These are phyloP conservation scores for Fraxinus xanthoxyloides DNA, from an alignment of 305 asterid species.

Conservation along the genomic window DNA sequence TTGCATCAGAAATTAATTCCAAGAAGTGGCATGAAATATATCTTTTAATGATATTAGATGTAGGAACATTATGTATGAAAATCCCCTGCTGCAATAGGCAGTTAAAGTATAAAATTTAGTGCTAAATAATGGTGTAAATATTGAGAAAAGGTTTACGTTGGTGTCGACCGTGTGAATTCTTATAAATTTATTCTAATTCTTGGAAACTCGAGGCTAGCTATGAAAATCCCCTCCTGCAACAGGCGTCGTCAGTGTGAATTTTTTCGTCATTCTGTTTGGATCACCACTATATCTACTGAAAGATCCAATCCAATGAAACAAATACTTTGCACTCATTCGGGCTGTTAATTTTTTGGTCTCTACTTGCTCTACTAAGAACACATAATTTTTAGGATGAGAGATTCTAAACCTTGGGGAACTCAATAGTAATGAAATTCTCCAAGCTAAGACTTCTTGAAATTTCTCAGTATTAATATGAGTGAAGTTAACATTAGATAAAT, in stretches of 20 bases:
- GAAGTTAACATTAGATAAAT: background rate
- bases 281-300: background rate
- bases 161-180: background rate
- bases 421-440: background rate
- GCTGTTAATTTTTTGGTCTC: background rate
- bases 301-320: background rate
- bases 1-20: background rate
- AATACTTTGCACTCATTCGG: background rate
- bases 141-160: background rate
- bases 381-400: background rate
- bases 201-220: background rate
- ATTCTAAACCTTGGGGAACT: background rate
- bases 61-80: background rate
- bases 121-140: background rate
- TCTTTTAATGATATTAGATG: background rate
- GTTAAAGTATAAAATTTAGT: background rate
- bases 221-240: background rate
- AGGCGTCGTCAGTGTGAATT: background rate
- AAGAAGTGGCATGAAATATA: constrained; percentile 10
- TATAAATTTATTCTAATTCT: background rate
- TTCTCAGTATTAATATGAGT: background rate
- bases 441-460: background rate
- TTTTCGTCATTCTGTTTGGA: background rate
- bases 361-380: background rate
- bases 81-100: background rate